Evolutionary conservation across 768 basidiomycete species (phyloP), one percentile per base, ranked within the genome.

Genomic region (Leccinum longicurvipes): DNA sequence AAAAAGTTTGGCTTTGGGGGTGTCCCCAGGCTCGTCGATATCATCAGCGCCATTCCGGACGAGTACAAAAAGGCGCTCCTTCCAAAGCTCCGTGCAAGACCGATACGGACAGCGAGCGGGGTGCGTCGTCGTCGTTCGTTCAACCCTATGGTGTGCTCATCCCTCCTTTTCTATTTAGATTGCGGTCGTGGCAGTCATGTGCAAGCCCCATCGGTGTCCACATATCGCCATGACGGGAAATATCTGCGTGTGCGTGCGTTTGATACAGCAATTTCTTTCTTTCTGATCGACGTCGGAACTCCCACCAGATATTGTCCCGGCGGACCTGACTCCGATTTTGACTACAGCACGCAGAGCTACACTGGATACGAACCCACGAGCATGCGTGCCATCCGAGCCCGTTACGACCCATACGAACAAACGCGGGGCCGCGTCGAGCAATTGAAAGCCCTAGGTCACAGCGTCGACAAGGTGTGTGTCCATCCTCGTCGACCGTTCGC

Each of bases 191-290:
- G 97, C 97, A 9, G 96, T 99, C n/a, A 99, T 99, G 97, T 96
- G 94, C 77, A 99, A 98, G 68, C 97, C 97, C 2, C 97, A 99
- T 78, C 84, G 97, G 52, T 99, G 97, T 78, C 97, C 97, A 4
- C 97, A 99, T 75, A 98, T 99, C 54, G 97, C 97, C 8, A 97
- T 99, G 93, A 99, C 97, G 0, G 97, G 97, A 27, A 99, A 99
- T 66, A 98, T 99, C 54, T 99, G 97, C 74, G 97, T 99, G 87
- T 96, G 72, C 60, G 89, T 76, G 24, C 32, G 25, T 8, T 39
- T 1, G 36, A 23, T 41, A 39, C 17, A 14, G 31, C 1, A 25
- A 12, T 4, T 47, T 42, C 32, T 50, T 1, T 50, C 1, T 47
- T 3, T 58, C 59, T 47, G 42, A 36, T 50, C 14, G 56, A 59